Evolutionary conservation across 1,284 basidiomycete genomes (phyloP).

Genomic region (Cryptococcus amylolentus): DNA sequence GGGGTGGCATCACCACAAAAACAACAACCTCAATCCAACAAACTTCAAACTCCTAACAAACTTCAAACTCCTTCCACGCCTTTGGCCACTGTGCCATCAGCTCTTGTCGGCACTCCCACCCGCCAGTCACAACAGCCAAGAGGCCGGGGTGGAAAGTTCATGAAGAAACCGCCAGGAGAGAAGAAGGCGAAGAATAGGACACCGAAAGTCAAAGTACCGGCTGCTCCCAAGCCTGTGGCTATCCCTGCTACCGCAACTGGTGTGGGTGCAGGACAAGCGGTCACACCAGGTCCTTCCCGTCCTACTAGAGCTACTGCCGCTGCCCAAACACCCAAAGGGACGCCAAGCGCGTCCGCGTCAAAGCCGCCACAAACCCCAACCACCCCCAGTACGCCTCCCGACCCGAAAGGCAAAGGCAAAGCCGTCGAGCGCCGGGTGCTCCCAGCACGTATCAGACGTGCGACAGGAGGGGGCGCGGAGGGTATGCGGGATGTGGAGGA

Average conservation of each 20-base stretch:
- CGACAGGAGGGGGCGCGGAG: conserved; percentile 61
- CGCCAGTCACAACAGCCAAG: not conserved
- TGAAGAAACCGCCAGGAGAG: no score
- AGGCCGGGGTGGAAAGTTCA: not conserved
- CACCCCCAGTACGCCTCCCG: not conserved
- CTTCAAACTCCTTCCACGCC: not conserved
- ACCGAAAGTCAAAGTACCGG: no score
- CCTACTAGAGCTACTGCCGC: not conserved
- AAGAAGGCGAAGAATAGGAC: no score
- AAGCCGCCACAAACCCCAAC: not conserved
- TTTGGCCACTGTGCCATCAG: not conserved
- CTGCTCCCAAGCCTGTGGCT: no score
- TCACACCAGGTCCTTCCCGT: no score
- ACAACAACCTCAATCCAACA: not conserved
- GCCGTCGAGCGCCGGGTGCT: conserved; percentile 64
- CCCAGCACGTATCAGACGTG: conserved; percentile 71
- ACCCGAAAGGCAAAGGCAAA: conserved; percentile 9
- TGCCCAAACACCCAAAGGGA: not conserved
- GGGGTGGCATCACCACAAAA: not conserved
- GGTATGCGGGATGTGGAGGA: conserved; percentile 65
- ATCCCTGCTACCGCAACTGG: no score
- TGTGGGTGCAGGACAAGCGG: no score
- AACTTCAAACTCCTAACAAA: not conserved
- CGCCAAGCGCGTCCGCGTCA: not conserved
- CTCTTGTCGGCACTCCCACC: not conserved